A percentile compares a stretch with the other conserved stretches of the same genome.
phyloP scores from a whole-genome alignment of 2,329 filamentous ascomycete species.

The Ophiostoma sp. region DNA sequence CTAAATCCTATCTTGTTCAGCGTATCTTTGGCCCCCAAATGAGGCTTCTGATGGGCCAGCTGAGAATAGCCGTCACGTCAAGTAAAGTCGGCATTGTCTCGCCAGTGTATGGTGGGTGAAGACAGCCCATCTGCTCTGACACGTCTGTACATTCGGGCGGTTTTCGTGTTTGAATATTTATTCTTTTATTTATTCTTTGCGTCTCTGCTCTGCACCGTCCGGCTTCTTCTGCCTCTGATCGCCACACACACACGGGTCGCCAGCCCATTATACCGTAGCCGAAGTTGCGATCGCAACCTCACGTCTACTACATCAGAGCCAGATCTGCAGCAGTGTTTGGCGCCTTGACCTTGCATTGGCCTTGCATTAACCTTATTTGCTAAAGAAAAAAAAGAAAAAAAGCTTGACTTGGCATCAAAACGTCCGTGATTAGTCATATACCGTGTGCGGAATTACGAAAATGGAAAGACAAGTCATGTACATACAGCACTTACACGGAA shows the following conservation, averaged over 20 bases:
- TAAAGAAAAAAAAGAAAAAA: too few relatives aligned
- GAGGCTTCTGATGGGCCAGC: neutral
- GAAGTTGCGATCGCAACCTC: constrained; percentile 4
- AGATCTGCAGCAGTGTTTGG: neutral
- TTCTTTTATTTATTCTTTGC: neutral
- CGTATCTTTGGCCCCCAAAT: neutral
- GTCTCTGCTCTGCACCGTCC: neutral
- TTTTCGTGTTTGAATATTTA: too few relatives aligned
- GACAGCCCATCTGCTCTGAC: too few relatives aligned
- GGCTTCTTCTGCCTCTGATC: neutral
- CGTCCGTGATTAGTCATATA: neutral
- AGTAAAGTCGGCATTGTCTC: neutral
- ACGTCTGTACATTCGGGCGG: neutral
- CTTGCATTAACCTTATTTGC: neutral
- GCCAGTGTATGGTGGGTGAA: neutral
- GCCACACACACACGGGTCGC: neutral
- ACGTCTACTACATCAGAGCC: neutral
- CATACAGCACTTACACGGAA: neutral
- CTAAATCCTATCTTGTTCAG: neutral
- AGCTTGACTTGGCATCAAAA: neutral
- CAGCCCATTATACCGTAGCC: neutral
- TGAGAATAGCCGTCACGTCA: neutral
- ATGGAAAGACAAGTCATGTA: neutral
- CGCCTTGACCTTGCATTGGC: neutral
- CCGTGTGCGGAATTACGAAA: neutral